A percentile compares a stretch with the other conserved stretches of the same genome.
phyloP scores from a whole-genome alignment of 2,329 filamentous ascomycete species.

The Phyllosticta capitalensis region DNA sequence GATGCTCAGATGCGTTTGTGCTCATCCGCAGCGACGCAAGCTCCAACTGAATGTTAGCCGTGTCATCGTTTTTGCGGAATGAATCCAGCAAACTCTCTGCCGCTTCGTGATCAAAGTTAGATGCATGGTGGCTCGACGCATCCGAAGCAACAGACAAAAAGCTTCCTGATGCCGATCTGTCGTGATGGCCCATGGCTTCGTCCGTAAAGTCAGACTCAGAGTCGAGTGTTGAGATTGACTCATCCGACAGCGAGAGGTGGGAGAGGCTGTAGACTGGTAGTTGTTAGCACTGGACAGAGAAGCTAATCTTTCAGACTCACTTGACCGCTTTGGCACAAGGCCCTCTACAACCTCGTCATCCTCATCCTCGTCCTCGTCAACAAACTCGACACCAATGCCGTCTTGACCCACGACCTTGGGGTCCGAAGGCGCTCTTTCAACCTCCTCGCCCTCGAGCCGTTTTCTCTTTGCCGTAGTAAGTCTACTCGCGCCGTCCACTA shows the following conservation, averaged over 20 bases:
- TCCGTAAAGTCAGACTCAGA: slow-evolving; percentile 37
- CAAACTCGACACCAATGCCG: slow-evolving; percentile 53
- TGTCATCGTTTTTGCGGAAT: slow-evolving; percentile 58
- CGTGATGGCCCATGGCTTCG: slow-evolving; percentile 39
- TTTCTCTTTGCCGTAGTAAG: slow-evolving; percentile 40
- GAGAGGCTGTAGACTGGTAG: slow-evolving; percentile 41
- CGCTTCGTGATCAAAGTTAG: slow-evolving; percentile 77
- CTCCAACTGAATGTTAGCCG: slow-evolving; percentile 85
- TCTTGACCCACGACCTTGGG: slow-evolving; percentile 46
- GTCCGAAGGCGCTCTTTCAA: slow-evolving; percentile 33
- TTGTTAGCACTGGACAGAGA: not conserved
- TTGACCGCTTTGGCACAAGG: slow-evolving; percentile 26
- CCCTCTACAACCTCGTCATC: slow-evolving; percentile 45
- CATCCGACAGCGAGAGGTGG: slow-evolving; percentile 35
- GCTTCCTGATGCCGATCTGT: slow-evolving; percentile 56
- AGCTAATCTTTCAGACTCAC: slow-evolving; percentile 18
- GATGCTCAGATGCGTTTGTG: slow-evolving; percentile 79
- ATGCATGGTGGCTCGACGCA: slow-evolving; percentile 35
- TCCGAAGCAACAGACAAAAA: slow-evolving; percentile 63
- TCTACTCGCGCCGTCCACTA: slow-evolving; percentile 32
- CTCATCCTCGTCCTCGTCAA: slow-evolving; percentile 50
- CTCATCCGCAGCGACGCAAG: slow-evolving; percentile 88
- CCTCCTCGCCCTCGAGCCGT: slow-evolving; percentile 33
- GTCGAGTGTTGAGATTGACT: slow-evolving; percentile 56
- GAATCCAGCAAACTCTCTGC: slow-evolving; percentile 80